A percentile compares a stretch with the other conserved stretches of the same genome.
Conservation (phyloP, 495 filamentous ascomycete species). For the Aspergillus wentii region DNA sequence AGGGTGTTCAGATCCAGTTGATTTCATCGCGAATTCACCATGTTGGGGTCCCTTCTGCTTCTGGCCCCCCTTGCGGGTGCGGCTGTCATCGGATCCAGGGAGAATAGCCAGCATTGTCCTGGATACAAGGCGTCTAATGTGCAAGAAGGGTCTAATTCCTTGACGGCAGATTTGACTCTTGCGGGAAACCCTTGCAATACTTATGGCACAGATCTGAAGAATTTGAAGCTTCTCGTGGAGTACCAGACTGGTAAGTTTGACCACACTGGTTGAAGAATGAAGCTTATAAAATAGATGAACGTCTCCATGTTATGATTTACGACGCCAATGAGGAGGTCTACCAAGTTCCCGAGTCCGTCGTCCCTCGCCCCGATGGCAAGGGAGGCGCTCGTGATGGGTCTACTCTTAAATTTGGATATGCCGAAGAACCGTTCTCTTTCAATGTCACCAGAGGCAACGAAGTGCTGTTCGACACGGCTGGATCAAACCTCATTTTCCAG, state of each 20-base stretch:
- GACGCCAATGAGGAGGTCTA: conserved; percentile 71
- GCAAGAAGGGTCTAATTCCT: conserved; percentile 31
- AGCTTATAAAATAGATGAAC: conserved; percentile 46
- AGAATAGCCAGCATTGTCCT: conserved; percentile 44
- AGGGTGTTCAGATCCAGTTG: too few relatives aligned
- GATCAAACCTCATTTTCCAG: conserved; percentile 68
- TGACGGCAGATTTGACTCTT: conserved; percentile 58
- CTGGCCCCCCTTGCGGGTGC: conserved; percentile 30
- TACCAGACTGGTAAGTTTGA: conserved; percentile 64
- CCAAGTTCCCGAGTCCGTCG: conserved; percentile 68
- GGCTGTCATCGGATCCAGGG: conserved; percentile 19
- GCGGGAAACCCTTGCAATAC: conserved; percentile 65
- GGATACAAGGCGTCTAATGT: conserved; percentile 71
- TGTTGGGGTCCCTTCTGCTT: conserved; percentile 23
- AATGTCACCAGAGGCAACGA: conserved; percentile 59
- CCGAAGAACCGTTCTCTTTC: conserved; percentile 71
- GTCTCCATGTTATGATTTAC: conserved; percentile 79
- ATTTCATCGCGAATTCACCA: conserved; percentile 14
- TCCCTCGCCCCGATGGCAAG: conserved; percentile 52
- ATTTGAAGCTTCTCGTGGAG: conserved; percentile 64
- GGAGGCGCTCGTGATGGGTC: conserved; percentile 19
- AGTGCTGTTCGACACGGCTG: conserved; percentile 75
- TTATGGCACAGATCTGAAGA: conserved; percentile 63
- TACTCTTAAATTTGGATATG: conserved; percentile 59
- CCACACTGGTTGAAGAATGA: background rate